Evolutionary conservation across 2,329 filamentous ascomycete species (phyloP).

Genomic region (Fusarium secorum): DNA sequence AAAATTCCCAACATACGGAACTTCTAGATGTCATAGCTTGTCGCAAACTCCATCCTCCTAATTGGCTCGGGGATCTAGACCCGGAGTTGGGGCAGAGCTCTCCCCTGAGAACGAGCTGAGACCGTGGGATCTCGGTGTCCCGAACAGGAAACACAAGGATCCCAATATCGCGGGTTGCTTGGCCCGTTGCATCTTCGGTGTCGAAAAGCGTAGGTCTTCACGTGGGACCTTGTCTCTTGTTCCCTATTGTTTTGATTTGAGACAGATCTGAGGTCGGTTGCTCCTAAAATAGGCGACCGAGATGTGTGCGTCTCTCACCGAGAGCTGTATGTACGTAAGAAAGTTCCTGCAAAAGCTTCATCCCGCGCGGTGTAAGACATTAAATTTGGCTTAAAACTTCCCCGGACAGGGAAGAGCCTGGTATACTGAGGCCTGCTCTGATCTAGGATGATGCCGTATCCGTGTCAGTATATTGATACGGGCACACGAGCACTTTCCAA

Average conservation of each 20-base stretch:
- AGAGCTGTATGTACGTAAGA: slow-evolving; percentile 4
- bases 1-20: not conserved
- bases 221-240: slow-evolving; percentile 33
- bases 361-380: slow-evolving; percentile 9
- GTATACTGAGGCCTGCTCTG: slow-evolving; percentile 1
- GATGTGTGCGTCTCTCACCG: slow-evolving; percentile 11
- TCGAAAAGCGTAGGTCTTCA: slow-evolving; percentile 40
- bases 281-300: slow-evolving; percentile 26
- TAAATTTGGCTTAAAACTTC: not conserved
- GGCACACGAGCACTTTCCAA: slow-evolving; percentile 33
- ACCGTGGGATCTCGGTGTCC: slow-evolving; percentile 34
- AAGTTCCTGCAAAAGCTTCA: slow-evolving; percentile 2
- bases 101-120: slow-evolving; percentile 28
- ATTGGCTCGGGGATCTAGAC: slow-evolving; percentile 34
- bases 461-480: slow-evolving; percentile 7
- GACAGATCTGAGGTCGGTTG: slow-evolving; percentile 14
- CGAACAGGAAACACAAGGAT: slow-evolving; percentile 27
- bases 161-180: slow-evolving; percentile 16
- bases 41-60: not conserved
- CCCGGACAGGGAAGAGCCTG: slow-evolving; percentile 8
- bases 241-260: not conserved
- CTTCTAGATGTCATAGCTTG: slow-evolving; percentile 11
- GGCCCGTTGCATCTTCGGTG: slow-evolving; percentile 32
- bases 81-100: slow-evolving; percentile 22
- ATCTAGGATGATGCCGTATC: not conserved